Conservation (phyloP, 1,284 basidiomycete genomes). For the Pholiota adiposa region DNA sequence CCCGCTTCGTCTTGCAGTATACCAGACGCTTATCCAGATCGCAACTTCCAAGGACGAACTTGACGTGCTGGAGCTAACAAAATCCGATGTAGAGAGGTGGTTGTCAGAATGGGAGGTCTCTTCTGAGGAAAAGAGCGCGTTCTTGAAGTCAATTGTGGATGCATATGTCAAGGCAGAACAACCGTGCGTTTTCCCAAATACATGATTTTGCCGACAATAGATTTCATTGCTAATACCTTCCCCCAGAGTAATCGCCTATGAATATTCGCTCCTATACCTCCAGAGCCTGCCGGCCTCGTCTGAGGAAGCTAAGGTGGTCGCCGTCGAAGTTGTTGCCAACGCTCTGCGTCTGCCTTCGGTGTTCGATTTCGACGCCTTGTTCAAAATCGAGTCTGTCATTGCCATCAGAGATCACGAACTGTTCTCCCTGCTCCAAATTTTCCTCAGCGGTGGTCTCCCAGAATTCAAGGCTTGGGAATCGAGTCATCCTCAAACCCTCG, state of each 20-base stretch:
- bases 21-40: slow-evolving; percentile 68
- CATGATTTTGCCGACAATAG: neutral
- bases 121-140: slow-evolving; percentile 66
- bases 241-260: slow-evolving; percentile 60
- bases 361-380: slow-evolving; percentile 84
- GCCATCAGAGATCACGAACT: slow-evolving; percentile 71
- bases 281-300: slow-evolving; percentile 61
- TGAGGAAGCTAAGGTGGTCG: slow-evolving; percentile 51
- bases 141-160: slow-evolving; percentile 71
- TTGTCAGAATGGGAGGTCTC: slow-evolving; percentile 79
- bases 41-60: slow-evolving; percentile 74
- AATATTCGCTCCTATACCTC: slow-evolving; percentile 66
- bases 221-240: slow-evolving; percentile 1
- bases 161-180: slow-evolving; percentile 63
- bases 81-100: slow-evolving; percentile 72
- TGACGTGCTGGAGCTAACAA: slow-evolving; percentile 66
- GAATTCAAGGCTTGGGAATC: slow-evolving; percentile 71
- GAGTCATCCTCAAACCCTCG: slow-evolving; percentile 53
- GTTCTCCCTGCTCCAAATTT: slow-evolving; percentile 72
- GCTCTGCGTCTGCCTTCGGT: slow-evolving; percentile 73
- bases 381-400: slow-evolving; percentile 76
- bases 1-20: slow-evolving; percentile 67
- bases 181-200: slow-evolving; percentile 45
- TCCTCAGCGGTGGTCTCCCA: slow-evolving; percentile 67
- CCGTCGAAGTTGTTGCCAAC: slow-evolving; percentile 64